Conservation (phyloP, 2,329 filamentous ascomycete genomes). For the Penicillium sp. region DNA sequence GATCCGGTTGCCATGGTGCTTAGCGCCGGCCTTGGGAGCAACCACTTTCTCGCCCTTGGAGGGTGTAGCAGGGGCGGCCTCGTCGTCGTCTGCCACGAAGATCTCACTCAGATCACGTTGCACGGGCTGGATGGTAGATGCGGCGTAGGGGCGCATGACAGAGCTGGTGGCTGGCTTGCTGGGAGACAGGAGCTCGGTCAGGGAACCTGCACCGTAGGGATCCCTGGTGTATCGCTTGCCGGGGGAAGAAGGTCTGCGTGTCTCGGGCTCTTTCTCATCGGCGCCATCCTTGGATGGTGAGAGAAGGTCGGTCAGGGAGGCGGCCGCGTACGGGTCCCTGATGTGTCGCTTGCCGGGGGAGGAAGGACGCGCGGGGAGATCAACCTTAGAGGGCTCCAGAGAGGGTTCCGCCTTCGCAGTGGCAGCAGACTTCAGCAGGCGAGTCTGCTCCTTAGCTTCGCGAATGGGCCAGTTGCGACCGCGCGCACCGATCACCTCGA, state of each 20-base stretch:
- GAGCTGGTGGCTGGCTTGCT: conserved; percentile 51
- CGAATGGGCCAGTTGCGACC: conserved; percentile 94
- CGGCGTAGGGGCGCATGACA: conserved; percentile 37
- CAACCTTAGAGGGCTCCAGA: conserved; percentile 22
- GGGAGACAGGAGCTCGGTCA: conserved; percentile 72
- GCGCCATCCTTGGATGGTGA: conserved; percentile 59
- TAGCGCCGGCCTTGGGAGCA: conserved; percentile 54
- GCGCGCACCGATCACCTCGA: conserved; percentile 89
- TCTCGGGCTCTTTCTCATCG: conserved; percentile 13
- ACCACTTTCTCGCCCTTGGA: conserved; percentile 36
- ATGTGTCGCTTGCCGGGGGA: conserved; percentile 48
- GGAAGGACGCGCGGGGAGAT: conserved; percentile 18
- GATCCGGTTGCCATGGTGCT: conserved; percentile 62
- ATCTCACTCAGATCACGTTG: conserved; percentile 73
- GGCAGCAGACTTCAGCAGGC: conserved; percentile 67
- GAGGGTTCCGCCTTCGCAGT: conserved; percentile 28
- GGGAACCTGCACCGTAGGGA: conserved; percentile 51
- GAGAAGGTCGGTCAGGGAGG: conserved; percentile 72
- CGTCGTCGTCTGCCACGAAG: conserved; percentile 55
- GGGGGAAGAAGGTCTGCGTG: conserved; percentile 24
- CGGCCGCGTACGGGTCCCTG: conserved; percentile 48
- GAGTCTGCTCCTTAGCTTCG: conserved; percentile 81
- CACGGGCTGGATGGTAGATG: conserved; percentile 69
- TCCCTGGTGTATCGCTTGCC: conserved; percentile 40
- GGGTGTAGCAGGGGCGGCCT: conserved; percentile 28